phyloP scores from a whole-genome alignment of 257 asterid species.

The Capsicum pubescens region DNA sequence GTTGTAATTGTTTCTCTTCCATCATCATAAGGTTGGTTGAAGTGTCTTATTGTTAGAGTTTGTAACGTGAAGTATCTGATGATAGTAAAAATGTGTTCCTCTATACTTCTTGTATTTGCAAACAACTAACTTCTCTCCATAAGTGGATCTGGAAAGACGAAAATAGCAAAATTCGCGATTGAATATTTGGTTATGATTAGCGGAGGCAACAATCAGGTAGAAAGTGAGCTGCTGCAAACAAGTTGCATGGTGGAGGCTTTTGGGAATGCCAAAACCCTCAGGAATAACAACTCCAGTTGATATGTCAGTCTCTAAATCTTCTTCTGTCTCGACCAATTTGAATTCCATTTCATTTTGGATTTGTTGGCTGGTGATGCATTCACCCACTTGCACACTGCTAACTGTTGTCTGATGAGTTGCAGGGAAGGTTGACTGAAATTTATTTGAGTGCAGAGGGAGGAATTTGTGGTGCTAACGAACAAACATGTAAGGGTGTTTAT shows the following conservation, averaged over 20 bases:
- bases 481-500: conserved; percentile 70
- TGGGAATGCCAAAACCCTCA: conserved; percentile 93
- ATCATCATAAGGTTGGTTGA: conserved; percentile 82
- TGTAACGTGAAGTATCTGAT: conserved; percentile 15
- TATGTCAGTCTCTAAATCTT: conserved; percentile 64
- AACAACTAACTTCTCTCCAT: conserved; percentile 41
- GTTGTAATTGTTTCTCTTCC: conserved; percentile 44
- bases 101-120: background rate
- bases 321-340: background rate
- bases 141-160: conserved; percentile 98
- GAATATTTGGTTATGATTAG: conserved; percentile 82
- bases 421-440: conserved; percentile 88
- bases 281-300: conserved; percentile 88
- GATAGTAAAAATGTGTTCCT: background rate
- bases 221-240: conserved; percentile 73
- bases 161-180: conserved; percentile 81
- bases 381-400: too few relatives aligned
- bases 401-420: conserved; percentile 38
- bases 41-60: conserved; percentile 36
- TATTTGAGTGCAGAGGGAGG: conserved; percentile 71
- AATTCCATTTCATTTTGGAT: too few relatives aligned
- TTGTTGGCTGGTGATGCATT: too few relatives aligned
- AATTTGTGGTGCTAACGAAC: conserved; percentile 78
- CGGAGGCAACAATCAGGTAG: conserved; percentile 71
- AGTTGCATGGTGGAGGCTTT: conserved; percentile 88